These are phyloP conservation scores for Gossypium thurberi DNA, from an alignment of 345 rosid genomes.

Conservation along the genomic window DNA sequence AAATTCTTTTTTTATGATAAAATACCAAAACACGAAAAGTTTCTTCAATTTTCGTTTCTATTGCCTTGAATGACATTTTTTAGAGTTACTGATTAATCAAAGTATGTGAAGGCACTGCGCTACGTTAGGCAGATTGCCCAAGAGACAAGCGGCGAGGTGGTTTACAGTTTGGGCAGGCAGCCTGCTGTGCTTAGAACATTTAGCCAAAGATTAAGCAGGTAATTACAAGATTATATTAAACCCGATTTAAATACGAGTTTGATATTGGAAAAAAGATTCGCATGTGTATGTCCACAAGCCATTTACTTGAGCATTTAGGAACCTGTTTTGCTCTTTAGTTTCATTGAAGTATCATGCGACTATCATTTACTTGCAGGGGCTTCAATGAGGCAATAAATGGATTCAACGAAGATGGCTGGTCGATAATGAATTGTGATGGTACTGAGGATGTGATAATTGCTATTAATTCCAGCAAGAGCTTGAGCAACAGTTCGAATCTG, in stretches of 20 bases:
- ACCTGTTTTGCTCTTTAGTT: neutral
- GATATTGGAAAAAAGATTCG: no score
- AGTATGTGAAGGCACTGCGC: slow-evolving; percentile 61
- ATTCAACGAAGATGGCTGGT: slow-evolving; percentile 94
- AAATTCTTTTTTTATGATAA: neutral
- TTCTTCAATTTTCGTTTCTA: no score
- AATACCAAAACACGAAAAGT: no score
- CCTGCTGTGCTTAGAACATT: slow-evolving; percentile 93
- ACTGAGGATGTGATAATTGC: slow-evolving; percentile 85
- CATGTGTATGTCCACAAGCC: neutral
- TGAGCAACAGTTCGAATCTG: slow-evolving; percentile 35
- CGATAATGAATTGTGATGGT: slow-evolving; percentile 72
- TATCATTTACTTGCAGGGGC: slow-evolving; percentile 44
- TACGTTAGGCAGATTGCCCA: slow-evolving; percentile 85
- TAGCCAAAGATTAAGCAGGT: slow-evolving; percentile 96
- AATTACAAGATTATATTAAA: neutral
- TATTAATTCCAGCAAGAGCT: slow-evolving; percentile 64
- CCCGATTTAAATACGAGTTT: neutral
- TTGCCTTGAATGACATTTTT: neutral
- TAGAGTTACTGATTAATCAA: slow-evolving; percentile 10
- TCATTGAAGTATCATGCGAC: neutral
- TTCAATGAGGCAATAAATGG: slow-evolving; percentile 97
- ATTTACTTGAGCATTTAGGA: neutral
- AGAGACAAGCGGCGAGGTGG: slow-evolving; percentile 92
- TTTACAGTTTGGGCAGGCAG: slow-evolving; percentile 85